A percentile compares a stretch with the other conserved stretches of the same genome.
Conservation (phyloP, 176 grass and related monocot species). For the Chloris gayana region DNA sequence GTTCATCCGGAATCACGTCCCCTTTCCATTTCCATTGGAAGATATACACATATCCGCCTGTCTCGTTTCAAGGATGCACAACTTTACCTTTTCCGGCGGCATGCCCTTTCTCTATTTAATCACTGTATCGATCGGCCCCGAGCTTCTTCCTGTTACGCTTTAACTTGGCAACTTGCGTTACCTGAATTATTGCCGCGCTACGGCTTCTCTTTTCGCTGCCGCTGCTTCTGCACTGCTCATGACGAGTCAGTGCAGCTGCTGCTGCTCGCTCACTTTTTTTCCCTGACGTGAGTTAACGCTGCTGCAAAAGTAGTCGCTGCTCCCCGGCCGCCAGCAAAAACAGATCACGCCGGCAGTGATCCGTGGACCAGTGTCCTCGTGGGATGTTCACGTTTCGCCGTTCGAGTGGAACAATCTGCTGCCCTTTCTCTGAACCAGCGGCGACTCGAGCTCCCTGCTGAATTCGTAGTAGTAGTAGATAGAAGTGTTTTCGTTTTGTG, state of each 20-base stretch:
- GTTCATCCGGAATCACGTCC: not conserved
- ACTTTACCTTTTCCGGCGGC: conserved; percentile 55
- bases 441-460: not conserved
- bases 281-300: conserved; percentile 30
- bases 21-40: not conserved
- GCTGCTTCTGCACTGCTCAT: conserved; percentile 22
- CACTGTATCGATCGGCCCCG: not conserved
- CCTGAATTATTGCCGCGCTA: conserved; percentile 39
- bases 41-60: conserved; percentile 13
- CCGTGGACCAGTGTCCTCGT: not conserved
- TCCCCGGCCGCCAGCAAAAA: conserved; percentile 18
- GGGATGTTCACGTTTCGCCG: no score
- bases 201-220: conserved; percentile 9
- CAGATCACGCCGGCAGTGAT: conserved; percentile 4
- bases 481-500: conserved; percentile 6
- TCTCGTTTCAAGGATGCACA: conserved; percentile 55
- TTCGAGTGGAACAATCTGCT: not conserved
- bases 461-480: not conserved
- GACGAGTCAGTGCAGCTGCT: conserved; percentile 3
- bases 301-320: conserved; percentile 9
- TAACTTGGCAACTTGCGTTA: conserved; percentile 34
- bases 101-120: not conserved
- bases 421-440: not conserved
- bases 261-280: conserved; percentile 22
- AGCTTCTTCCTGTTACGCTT: conserved; percentile 33